phyloP scores from a whole-genome alignment of 208 protist species.

The Acanthamoeba lenticulata region DNA sequence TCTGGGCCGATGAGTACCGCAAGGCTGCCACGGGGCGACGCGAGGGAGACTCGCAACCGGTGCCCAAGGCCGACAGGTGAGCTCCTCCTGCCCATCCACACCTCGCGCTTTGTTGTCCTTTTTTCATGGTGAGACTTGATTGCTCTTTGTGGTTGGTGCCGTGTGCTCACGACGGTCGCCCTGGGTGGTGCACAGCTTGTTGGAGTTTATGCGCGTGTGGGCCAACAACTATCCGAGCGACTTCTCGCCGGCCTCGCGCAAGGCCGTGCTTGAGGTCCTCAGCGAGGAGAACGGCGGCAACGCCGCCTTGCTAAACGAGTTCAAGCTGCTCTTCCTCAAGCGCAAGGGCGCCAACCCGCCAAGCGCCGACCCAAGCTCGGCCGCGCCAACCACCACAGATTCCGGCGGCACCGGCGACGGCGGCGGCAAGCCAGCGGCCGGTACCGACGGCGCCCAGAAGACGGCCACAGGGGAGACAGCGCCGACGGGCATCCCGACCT shows the following conservation, averaged over 20 bases:
- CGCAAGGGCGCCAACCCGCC: neutral
- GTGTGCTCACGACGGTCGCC: no score
- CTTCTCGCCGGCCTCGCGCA: neutral
- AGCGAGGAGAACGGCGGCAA: neutral
- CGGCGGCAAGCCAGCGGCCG: neutral
- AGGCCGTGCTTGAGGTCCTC: neutral
- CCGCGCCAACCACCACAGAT: neutral
- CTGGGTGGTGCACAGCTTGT: neutral
- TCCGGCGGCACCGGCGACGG: neutral
- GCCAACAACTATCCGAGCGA: conserved; percentile 3
- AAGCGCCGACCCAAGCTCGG: neutral
- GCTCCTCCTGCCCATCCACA: no score
- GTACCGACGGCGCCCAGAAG: neutral
- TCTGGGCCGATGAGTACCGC: neutral
- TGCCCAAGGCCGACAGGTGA: no score
- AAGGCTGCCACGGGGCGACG: no score
- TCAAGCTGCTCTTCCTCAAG: conserved; percentile 44
- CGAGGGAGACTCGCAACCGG: no score
- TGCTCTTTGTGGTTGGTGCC: no score
- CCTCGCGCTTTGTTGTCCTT: no score
- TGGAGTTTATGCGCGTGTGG: conserved; percentile 26
- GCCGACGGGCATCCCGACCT: neutral
- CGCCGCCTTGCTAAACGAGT: neutral
- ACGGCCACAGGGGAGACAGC: neutral
- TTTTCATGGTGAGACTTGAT: no score